Evolutionary conservation across 2,329 filamentous ascomycete genomes (phyloP), one percentile per base, ranked within the genome.

Genomic region (Trichoderma atrobrunneum): DNA sequence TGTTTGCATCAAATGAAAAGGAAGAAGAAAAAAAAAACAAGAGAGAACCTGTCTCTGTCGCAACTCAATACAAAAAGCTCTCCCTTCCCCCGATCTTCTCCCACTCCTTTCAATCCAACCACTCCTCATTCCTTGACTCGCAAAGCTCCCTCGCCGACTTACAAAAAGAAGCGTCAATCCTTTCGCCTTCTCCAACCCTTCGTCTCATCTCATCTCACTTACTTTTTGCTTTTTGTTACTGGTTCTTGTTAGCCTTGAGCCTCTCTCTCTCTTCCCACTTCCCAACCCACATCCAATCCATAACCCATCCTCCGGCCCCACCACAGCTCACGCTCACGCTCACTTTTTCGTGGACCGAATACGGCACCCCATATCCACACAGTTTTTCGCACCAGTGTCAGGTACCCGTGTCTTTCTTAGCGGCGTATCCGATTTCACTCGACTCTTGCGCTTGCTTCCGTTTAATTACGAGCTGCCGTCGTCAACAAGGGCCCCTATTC

Each of bases 321-420:
- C 70, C 70, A 59, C 59, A 26, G 36, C 66, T 61, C 56, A 61
- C 70, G 63, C 72, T 70, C 68, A 64, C 64, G 26, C 34, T 65
- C 48, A 51, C 62, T 60, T 30, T 26, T 1, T 39, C 51, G 34
- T 66, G 71, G 39, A 63, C 71, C 65, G 59, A 72, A 72, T 72
- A 68, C 71, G 67, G 71, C 74, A 72, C 74, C 54, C 74, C 74
- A 56, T 72, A 70, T 63, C 48, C 66, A 48, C 67, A 70, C 64
- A 48, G 72, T 60, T 54, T 51, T 24, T 67, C 61, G 69, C 54
- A 69, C 73, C 73, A 73, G 72, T 67, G 72, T 72, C 74, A 77
- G 76, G 75, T 76, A 74, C 74, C 74, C 74, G 75, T 75, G 66
- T 76, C 59, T 69, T 36, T 1, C 72, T 57, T 72, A 54, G 68